Evolutionary conservation across 805 yeast genomes (phyloP), one percentile per base, ranked within the genome.

Genomic region (Yarrowia sp.): DNA sequence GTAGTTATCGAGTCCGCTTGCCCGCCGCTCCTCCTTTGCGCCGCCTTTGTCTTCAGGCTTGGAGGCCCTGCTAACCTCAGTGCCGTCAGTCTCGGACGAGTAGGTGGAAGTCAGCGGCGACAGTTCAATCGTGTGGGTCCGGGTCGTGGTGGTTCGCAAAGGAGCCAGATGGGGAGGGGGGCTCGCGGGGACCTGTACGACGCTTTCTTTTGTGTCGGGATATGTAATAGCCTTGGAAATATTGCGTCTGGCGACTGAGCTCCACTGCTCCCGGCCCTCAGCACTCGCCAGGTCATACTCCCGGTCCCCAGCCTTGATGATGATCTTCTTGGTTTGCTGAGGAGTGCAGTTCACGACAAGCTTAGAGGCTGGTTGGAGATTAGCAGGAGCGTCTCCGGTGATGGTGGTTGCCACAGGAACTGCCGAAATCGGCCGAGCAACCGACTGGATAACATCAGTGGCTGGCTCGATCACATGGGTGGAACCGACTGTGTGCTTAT

Each of bases 241-340:
- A 41, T 41, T 43, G 21, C 51, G 46, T 32, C 22, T 40, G 17
- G 63, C 63, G 12, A 58, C 51, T 2, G 51, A 41, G 30, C 41
- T 58, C 63, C 63, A 58, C 24, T 58, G 49, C 49, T 58, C 51
- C 8, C 49, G 49, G 33, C 63, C 63, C 38, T 58, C 63, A 7
- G 63, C 41, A 9, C 63, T 58, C 22, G 63, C 51, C 28, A 58
- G 51, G 21, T 58, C 63, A n/a, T 32, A 58, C 63, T 58, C 63
- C 12, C 41, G 40, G 38, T 58, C 51, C 2, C 63, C 63, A 16
- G 63, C 63, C 61, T 54, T 54, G 61, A 54, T 54, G 44, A 54
- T 54, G 61, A 54, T 54, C 46, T 54, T 54, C 46, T 54, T 54
- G 46, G 35, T 54, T 35, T 11, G 30, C 46, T 36, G 46, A 5